Evolutionary conservation across 2,329 filamentous ascomycete species (phyloP), one percentile per base, ranked within the genome.

Genomic region (Sporothrix phasma): DNA sequence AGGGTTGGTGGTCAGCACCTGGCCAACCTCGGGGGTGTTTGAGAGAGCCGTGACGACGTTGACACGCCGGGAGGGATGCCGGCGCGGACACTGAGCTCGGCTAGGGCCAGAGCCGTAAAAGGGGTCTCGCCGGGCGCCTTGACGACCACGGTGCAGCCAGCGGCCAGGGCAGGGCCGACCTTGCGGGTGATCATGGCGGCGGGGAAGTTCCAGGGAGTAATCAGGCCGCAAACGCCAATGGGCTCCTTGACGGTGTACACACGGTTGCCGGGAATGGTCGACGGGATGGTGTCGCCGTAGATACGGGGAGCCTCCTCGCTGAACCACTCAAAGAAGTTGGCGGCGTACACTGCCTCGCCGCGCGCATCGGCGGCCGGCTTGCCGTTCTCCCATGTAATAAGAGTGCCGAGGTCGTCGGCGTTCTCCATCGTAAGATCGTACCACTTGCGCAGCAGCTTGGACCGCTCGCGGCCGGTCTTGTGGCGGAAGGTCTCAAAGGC

Each of bases 121-220:
- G 93, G 94, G 0, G 94, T 97, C 79, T 97, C 93, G 58, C 88
- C 87, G 1, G 93, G 92, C 17, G 92, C 88, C 76, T 99, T 99
- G 71, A 87, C 87, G 1, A 97, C 92, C 2, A 96, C 89, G 0
- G 93, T 96, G 77, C 93, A 97, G 65, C 94, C 94, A n/a, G 92
- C 92, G 19, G 94, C 94, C 64, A 97, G 81, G 8, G 89, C 89
- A 1, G 90, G 85, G 1, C 83, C 86, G 60, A 86, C 80, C 74
- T 89, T 89, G 66, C 86, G 78, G 6, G 86, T 88, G 68, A 90
- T 84, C 88, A 90, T 90, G 59, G 87, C 87, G 2, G 87, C 84
- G 13, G 88, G 88, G 71, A 95, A 95, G 76, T 96, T 95, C 91
- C 90, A 94, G 64, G 91, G 91, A 10, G 90, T 92, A 67, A 95